Base-by-base conservation (phyloP, 352 stramenopile species). In the Aphanomyces cochlioides region DNA sequence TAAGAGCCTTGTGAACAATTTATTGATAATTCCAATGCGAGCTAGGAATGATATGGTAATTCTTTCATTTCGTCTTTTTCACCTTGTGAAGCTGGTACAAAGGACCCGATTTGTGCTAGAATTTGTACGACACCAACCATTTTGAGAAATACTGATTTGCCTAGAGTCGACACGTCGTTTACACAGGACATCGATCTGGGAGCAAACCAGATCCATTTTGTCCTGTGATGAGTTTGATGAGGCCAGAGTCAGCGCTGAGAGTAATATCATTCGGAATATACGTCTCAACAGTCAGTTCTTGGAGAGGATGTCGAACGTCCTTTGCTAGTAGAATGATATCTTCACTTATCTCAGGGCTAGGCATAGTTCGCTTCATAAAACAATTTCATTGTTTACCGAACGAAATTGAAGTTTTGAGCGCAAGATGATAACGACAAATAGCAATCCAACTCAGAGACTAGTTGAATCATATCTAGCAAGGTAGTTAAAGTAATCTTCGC, bases 121-220 rank as follows among this genome's bases (percentile, higher is more conserved):
- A 92, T 91, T 64, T 94, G 86, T 8, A 96, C 57, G 7, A 96
- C 69, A 1, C 88, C 88, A 7, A 94, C 78, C 83, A 89, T 92
- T 68, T 92, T 94, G 67, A 96, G 67, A 72, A 89, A 92, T 15
- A 93, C 83, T 6, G 88, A 96, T 78, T 96, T 96, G 10, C 88
- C 88, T 95, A 66, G n/a, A 39, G 28, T 67, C 56, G 64, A 5
- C 63, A 34, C 12, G 36, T 39, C 63, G 34, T 3, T n/a, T 28
- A 28, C 28, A 28, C 28, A 28, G 28, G 2, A 28, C 28, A 28
- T 28, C 28, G 28, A 28, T 28, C 28, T 28, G 28, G 28, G 0
- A 28, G 28, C 17, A 12, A 58, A 94, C 88, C 88, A 36, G 88
- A 96, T 77, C 88, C 88, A 67, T 96, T 96, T 65, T 90, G 83